Evolutionary conservation across 2,329 filamentous ascomycete species (phyloP), one percentile per base, ranked within the genome.

Genomic region (Monosporascus sp.): DNA sequence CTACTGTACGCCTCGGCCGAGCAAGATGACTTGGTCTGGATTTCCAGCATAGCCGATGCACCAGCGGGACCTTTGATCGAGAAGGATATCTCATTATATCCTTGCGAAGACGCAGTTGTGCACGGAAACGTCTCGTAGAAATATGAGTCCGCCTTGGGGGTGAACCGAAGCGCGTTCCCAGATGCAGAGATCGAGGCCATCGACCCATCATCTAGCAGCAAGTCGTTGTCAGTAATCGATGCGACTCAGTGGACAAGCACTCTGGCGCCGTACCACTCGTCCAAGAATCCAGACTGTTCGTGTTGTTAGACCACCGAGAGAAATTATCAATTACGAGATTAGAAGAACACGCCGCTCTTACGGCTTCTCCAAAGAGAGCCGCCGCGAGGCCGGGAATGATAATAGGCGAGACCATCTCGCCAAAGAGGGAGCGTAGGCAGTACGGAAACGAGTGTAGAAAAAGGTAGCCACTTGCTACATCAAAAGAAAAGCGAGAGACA

Each of bases 101-200:
- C 27, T 16, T 48, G 46, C 2, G 16, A n/a, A 9, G 20, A 38
- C 34, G 50, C 43, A 16, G 37, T 17, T 26, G 31, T 45, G n/a
- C 50, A 52, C 17, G 22, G 41, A 14, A 52, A 26, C n/a, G 41
- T 52, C 34, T 48, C 50, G 43, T 52, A 52, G 11, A 52, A 48
- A 27, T 52, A 52, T 4, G 50, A 52, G 27, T 20, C 8, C 16
- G 50, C 40, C 11, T 48, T 52, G 11, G 50, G 50, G 16, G 5
- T 48, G 34, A 52, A 52, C 17, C 26, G 38, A 11, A 52, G 36
- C 7, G 22, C 19, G 11, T 52, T 66, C 19, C 43, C 58, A 1
- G 55, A 54, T 2, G 47, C 48, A 6, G 62, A 62, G 6, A 20
- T 52, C 55, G 61, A 48, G 7, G 55, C 56, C 38, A 34, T 34